A percentile compares a stretch with the other conserved stretches of the same genome.
These are phyloP conservation scores for Yueomyces sp. DNA, from an alignment of 1,139 yeast genomes.

Conservation along the genomic window DNA sequence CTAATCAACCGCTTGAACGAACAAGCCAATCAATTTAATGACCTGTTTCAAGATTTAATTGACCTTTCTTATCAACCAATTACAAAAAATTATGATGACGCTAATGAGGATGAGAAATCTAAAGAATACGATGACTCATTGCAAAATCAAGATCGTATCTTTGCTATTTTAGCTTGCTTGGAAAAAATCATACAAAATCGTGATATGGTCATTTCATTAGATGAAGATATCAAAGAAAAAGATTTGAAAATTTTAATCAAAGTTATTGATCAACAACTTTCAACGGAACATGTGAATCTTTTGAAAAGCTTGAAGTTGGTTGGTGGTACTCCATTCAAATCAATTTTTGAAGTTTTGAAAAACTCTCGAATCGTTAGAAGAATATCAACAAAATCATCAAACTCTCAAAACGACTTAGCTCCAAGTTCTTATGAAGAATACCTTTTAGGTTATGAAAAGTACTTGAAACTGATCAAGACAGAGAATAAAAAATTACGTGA, in stretches of 20 bases:
- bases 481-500: constrained; percentile 30
- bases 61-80: constrained; percentile 33
- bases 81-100: constrained; percentile 31
- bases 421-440: constrained; percentile 12
- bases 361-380: constrained; percentile 16
- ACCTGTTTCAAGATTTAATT: constrained; percentile 38
- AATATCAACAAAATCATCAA: constrained; percentile 3
- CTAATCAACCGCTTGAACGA: constrained; percentile 29
- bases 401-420: background rate
- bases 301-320: constrained; percentile 9
- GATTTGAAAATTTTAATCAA: constrained; percentile 6
- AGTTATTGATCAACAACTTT: constrained; percentile 10
- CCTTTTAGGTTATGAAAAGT: constrained; percentile 12
- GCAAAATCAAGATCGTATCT: constrained; percentile 59
- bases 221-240: constrained; percentile 13
- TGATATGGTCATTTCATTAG: constrained; percentile 30
- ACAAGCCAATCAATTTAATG: constrained; percentile 46
- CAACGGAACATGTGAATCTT: constrained; percentile 14
- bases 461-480: constrained; percentile 10
- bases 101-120: constrained; percentile 44
- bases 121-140: constrained; percentile 61
- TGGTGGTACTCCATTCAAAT: constrained; percentile 15
- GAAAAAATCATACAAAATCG: constrained; percentile 49
- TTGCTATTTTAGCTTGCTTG: constrained; percentile 49
- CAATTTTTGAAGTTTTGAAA: constrained; percentile 18